A percentile compares a stretch with the other conserved stretches of the same genome.
phyloP scores from a whole-genome alignment of 345 rosid genomes.

The Gossypium herbaceum region DNA sequence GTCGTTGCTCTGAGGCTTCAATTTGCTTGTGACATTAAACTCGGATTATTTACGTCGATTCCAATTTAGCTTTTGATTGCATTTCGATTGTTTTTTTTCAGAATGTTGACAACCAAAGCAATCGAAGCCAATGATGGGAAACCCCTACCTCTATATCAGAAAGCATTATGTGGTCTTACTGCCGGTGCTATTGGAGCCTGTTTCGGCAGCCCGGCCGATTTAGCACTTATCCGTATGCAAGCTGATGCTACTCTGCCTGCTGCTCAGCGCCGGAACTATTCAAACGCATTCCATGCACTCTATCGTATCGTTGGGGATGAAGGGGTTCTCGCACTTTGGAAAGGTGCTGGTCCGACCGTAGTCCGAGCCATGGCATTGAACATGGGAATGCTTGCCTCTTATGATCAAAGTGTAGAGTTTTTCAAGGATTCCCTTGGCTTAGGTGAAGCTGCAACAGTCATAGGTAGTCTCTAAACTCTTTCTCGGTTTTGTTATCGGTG shows the following conservation, averaged over 20 bases:
- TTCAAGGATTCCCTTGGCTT: constrained; percentile 70
- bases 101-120: constrained; percentile 89
- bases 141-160: constrained; percentile 96
- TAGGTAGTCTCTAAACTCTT: constrained; percentile 28
- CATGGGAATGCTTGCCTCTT: constrained; percentile 99
- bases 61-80: not conserved
- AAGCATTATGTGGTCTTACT: constrained; percentile 94
- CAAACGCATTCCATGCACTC: constrained; percentile 96
- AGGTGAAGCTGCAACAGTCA: constrained; percentile 68
- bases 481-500: not conserved
- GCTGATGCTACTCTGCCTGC: constrained; percentile 89
- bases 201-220: constrained; percentile 92
- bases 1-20: not conserved
- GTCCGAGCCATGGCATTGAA: constrained; percentile 99
- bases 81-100: constrained; percentile 20
- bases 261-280: constrained; percentile 88
- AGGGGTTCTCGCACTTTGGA: constrained; percentile 96
- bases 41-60: not conserved
- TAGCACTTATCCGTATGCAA: constrained; percentile 98
- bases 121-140: constrained; percentile 85
- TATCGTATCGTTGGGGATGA: constrained; percentile 75
- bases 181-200: constrained; percentile 98
- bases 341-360: constrained; percentile 99
- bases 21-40: not conserved
- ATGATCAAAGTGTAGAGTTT: constrained; percentile 92